phyloP scores from a whole-genome alignment of 805 yeast species.

The Tetrapisispora taiwanensis region DNA sequence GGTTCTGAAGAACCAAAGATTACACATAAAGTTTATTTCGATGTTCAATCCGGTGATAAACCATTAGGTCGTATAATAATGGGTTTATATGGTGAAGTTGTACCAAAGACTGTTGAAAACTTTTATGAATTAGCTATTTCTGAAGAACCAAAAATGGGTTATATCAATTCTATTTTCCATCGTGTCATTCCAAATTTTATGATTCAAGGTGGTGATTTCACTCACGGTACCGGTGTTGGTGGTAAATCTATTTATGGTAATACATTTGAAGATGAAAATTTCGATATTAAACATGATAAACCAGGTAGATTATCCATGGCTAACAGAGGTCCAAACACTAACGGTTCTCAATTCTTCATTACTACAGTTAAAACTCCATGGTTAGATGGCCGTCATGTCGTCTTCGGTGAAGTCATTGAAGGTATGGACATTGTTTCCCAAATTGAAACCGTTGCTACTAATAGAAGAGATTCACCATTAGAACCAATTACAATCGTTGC shows the following conservation, averaged over 20 bases:
- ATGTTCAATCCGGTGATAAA: conserved; percentile 59
- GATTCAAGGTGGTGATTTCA: conserved; percentile 93
- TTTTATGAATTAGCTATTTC: conserved; percentile 89
- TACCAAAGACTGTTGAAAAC: conserved; percentile 89
- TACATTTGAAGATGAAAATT: conserved; percentile 62
- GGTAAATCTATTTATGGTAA: conserved; percentile 79
- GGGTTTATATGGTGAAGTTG: conserved; percentile 75
- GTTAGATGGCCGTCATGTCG: conserved; percentile 88
- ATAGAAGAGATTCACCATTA: conserved; percentile 7
- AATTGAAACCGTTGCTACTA: conserved; percentile 44
- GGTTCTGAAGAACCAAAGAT: conserved; percentile 10
- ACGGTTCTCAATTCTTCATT: conserved; percentile 91
- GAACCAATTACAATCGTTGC: conserved; percentile 7
- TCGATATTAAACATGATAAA: conserved; percentile 56
- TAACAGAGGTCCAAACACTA: conserved; percentile 93
- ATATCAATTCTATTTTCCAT: conserved; percentile 80
- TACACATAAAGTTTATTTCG: conserved; percentile 53
- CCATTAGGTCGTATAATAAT: conserved; percentile 72
- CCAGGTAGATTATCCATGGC: conserved; percentile 87
- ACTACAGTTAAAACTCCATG: conserved; percentile 64
- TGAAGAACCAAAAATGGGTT: conserved; percentile 77
- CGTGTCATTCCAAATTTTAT: conserved; percentile 91
- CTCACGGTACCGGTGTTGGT: conserved; percentile 86
- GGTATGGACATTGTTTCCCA: conserved; percentile 74
- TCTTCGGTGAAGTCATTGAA: conserved; percentile 78